Evolutionary conservation across 192 early-diverging fungal genomes (phyloP).

Genomic region (Backusella morwellensis): DNA sequence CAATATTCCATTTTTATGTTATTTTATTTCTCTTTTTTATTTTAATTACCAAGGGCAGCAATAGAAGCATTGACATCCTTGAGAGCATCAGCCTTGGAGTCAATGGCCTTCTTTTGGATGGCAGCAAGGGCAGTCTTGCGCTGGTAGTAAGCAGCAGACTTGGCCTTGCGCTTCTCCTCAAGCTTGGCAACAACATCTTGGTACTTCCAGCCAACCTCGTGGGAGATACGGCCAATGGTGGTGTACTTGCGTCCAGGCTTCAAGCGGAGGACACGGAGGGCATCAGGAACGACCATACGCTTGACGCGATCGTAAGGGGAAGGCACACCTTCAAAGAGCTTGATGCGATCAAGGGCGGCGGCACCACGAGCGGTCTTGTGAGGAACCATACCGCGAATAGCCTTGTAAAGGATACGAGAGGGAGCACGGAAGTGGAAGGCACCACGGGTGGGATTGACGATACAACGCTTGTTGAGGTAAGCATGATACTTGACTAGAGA

Average conservation of each 20-base stretch:
- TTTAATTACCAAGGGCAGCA: slow-evolving; percentile 57
- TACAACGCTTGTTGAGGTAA: slow-evolving; percentile 97
- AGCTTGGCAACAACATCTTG: slow-evolving; percentile 93
- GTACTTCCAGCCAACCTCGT: slow-evolving; percentile 99
- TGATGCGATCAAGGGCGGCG: slow-evolving; percentile 93
- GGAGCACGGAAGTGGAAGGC: slow-evolving; percentile 99
- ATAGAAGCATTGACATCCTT: slow-evolving; percentile 58
- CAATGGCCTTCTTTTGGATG: slow-evolving; percentile 36
- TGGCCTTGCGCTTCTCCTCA: slow-evolving; percentile 99
- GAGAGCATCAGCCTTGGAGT: slow-evolving; percentile 52
- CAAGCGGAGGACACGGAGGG: slow-evolving; percentile 95
- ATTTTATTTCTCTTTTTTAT: neutral
- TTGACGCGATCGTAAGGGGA: slow-evolving; percentile 96
- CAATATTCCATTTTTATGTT: neutral
- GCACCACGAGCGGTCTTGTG: slow-evolving; percentile 99
- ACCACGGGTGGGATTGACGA: slow-evolving; percentile 96
- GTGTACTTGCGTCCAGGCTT: slow-evolving; percentile 98
- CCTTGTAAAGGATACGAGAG: slow-evolving; percentile 95
- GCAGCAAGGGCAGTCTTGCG: slow-evolving; percentile 67
- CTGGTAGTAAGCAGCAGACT: slow-evolving; percentile 89
- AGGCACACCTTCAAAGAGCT: slow-evolving; percentile 99
- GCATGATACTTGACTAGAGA: slow-evolving; percentile 86
- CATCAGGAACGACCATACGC: slow-evolving; percentile 96
- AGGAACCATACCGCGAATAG: slow-evolving; percentile 98
- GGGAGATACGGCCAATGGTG: slow-evolving; percentile 87